Base-by-base conservation (phyloP, 352 stramenopile genomes). In the Pythium pyrilobum region DNA sequence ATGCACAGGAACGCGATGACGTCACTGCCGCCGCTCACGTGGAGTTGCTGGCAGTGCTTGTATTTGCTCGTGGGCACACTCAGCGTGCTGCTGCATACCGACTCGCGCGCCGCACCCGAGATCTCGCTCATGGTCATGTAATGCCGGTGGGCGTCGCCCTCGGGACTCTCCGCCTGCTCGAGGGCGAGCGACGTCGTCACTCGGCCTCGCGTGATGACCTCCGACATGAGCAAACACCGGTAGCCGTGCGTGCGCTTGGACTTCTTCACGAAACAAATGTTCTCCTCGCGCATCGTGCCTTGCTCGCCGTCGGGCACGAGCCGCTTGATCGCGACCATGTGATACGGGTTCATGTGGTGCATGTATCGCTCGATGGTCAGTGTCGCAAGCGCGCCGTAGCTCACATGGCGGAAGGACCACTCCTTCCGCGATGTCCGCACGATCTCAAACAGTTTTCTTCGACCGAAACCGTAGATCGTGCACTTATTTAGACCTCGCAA, bases 61-160 rank as follows among this genome's bases (percentile, higher is more conserved):
- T 87, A 75, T 40, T 69, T 61, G 50, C 80, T 72, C 15, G 56
- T 71, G 10, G 83, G 74, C 25, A 91, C 72, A 43, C 72, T 89
- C 32, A 93, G 73, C 37, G 77, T 86, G 43, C 74, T 87, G 59
- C 77, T 93, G 57, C 72, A 86, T 31, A 90, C 67, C 4, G 77
- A 81, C 44, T 81, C 74, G 33, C 67, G 69, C 16, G 70, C 69
- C 7, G 66, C 57, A 23, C 74, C 74, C 2, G 78, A 90, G 10
- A 89, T 70, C 52, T 89, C 77, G 64, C 81, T 87, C 70, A 87
- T 81, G 31, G 81, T 89, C 59, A 89, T 71, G 59, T 91, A 89
- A 61, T 91, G 79, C 46, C 71, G 76, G 48, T 84, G 62, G 20
- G 67, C 58, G 52, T 86, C 47, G 25, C 69, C 72, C 29, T 72